Evolutionary conservation across 805 yeast genomes (phyloP).

Genomic region (Novakomyces olei): DNA sequence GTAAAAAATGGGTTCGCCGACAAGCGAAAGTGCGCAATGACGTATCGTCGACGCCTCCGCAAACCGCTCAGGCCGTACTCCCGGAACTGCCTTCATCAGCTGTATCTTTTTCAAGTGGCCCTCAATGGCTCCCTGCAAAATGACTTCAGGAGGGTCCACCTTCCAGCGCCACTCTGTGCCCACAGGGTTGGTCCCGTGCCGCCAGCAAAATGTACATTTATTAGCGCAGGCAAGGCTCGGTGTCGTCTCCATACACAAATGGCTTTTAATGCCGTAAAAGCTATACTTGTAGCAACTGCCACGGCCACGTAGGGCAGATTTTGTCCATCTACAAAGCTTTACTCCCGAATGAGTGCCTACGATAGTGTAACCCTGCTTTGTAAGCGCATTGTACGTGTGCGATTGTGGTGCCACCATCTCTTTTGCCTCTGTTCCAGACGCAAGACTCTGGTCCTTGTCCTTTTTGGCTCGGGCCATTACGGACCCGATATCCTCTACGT

Average conservation of each 20-base stretch:
- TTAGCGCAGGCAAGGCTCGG: constrained; percentile 86
- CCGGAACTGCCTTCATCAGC: constrained; percentile 90
- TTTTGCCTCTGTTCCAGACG: constrained; percentile 22
- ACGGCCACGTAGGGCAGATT: constrained; percentile 77
- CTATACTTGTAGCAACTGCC: constrained; percentile 90
- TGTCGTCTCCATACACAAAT: constrained; percentile 87
- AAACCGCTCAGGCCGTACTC: constrained; percentile 71
- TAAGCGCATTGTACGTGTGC: constrained; percentile 68
- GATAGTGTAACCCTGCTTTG: constrained; percentile 82
- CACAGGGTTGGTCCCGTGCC: constrained; percentile 92
- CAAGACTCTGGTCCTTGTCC: constrained; percentile 13
- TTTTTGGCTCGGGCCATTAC: constrained; percentile 19
- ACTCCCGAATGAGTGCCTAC: constrained; percentile 93
- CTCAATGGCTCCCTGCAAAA: constrained; percentile 60
- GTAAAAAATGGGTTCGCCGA: constrained; percentile 87
- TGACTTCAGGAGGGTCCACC: constrained; percentile 68
- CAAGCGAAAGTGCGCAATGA: constrained; percentile 81
- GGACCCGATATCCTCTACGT: constrained; percentile 74
- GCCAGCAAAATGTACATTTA: constrained; percentile 92
- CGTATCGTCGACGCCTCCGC: constrained; percentile 74
- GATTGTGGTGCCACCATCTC: constrained; percentile 80
- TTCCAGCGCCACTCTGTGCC: constrained; percentile 96
- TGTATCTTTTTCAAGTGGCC: constrained; percentile 85
- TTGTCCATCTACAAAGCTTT: constrained; percentile 89
- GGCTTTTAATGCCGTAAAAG: constrained; percentile 73